Percentiles rank a stretch among this genome's conserved stretches.
These are phyloP conservation scores for Astraeus odoratus DNA, from an alignment of 768 basidiomycete species.

Conservation along the genomic window DNA sequence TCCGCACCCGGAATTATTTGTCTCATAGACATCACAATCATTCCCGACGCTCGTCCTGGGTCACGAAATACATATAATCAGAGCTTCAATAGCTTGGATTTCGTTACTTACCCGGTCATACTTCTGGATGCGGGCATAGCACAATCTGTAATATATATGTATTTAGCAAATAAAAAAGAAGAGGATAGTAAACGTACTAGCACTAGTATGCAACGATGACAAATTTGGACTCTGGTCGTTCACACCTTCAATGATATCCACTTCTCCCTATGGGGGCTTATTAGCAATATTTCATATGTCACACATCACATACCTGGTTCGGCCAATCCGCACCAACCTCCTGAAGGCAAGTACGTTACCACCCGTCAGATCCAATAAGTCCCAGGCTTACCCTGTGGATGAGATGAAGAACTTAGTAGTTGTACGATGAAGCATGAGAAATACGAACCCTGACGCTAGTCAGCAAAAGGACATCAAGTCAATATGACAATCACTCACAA, in stretches of 20 bases:
- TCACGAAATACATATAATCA: background rate
- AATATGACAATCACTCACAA: conserved; percentile 18
- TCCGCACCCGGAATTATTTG: conserved; percentile 26
- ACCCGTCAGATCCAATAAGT: background rate
- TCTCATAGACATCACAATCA: conserved; percentile 25
- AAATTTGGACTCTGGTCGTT: conserved; percentile 23
- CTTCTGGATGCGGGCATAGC: conserved; percentile 20
- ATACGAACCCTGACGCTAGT: conserved; percentile 19
- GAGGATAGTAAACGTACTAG: conserved; percentile 8
- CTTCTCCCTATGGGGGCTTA: conserved; percentile 17
- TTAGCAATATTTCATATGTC: background rate
- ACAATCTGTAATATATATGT: conserved; percentile 18
- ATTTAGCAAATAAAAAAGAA: background rate
- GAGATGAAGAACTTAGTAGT: background rate
- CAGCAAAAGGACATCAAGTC: background rate
- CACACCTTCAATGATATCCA: conserved; percentile 30
- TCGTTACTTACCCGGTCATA: conserved; percentile 26
- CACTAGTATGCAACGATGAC: conserved; percentile 25
- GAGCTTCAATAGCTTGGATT: background rate
- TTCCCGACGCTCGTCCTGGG: conserved; percentile 10
- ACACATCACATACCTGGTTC: conserved; percentile 7
- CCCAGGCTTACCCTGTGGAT: conserved; percentile 20
- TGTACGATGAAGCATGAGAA: background rate
- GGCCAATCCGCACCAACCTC: conserved; percentile 24
- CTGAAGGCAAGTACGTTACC: conserved; percentile 9